phyloP scores from a whole-genome alignment of 441 rosid species.

The Gossypium laxum region DNA sequence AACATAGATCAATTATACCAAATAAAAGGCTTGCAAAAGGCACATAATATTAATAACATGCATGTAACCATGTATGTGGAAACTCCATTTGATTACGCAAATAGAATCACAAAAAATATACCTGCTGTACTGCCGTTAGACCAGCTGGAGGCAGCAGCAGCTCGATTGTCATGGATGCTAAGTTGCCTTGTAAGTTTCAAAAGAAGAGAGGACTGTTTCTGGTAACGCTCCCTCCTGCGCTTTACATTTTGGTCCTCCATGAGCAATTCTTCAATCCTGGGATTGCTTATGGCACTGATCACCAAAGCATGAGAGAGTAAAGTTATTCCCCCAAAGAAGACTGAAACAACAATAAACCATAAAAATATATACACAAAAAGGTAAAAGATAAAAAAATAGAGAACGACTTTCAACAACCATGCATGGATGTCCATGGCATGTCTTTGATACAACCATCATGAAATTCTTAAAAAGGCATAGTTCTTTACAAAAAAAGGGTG shows the following conservation, averaged over 20 bases:
- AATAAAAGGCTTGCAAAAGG: background rate
- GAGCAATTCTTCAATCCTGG: conserved; percentile 73
- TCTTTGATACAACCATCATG: too few species aligned
- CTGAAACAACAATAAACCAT: background rate
- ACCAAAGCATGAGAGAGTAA: conserved; percentile 12
- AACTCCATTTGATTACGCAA: background rate
- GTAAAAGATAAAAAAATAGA: background rate
- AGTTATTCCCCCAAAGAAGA: background rate
- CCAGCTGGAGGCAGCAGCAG: conserved; percentile 81
- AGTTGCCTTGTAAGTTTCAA: conserved; percentile 78
- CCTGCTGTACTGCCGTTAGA: conserved; percentile 56
- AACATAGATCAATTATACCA: background rate
- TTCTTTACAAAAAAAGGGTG: background rate
- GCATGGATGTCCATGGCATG: background rate
- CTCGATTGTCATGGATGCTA: conserved; percentile 79
- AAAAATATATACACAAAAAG: background rate
- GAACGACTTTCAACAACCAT: background rate
- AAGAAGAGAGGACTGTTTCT: conserved; percentile 80
- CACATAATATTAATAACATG: background rate
- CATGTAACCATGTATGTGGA: background rate
- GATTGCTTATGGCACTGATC: conserved; percentile 64
- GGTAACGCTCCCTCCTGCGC: conserved; percentile 62
- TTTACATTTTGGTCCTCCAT: conserved; percentile 81
- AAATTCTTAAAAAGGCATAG: background rate
- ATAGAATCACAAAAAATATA: conserved; percentile 16